Percentiles rank a stretch among this genome's conserved stretches.
These are phyloP conservation scores for Dioscorea dumetorum DNA, from an alignment of 106 monocot species.

Conservation along the genomic window DNA sequence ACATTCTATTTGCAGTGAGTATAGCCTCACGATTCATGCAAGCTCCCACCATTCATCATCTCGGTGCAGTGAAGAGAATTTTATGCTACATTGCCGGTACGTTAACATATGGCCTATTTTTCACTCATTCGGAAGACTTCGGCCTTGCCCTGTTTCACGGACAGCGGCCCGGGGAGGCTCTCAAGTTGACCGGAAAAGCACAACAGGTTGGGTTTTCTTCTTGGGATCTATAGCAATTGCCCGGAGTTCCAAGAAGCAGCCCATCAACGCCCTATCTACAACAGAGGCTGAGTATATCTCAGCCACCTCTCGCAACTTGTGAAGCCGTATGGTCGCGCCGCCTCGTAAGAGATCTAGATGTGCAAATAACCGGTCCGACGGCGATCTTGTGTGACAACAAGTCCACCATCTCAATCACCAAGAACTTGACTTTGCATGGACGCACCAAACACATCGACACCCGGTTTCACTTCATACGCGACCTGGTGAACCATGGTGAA, in stretches of 20 bases:
- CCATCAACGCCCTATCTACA: no score
- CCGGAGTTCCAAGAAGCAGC: background rate
- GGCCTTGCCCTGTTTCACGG: no score
- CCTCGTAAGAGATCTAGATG: background rate
- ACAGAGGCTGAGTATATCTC: no score
- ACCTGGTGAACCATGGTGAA: background rate
- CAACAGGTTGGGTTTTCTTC: background rate
- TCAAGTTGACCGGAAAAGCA: background rate
- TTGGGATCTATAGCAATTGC: background rate
- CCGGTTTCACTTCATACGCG: constrained; percentile 1
- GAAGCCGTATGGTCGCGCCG: background rate
- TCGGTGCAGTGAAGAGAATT: background rate
- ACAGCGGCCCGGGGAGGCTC: background rate
- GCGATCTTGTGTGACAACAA: no score
- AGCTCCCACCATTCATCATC: background rate
- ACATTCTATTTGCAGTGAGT: background rate
- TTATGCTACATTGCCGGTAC: no score
- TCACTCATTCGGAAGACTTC: background rate
- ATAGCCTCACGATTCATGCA: background rate
- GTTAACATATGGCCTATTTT: background rate
- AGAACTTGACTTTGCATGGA: no score
- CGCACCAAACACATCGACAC: no score
- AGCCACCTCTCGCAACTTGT: background rate
- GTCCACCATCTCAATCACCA: no score
- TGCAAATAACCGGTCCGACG: background rate